Base-by-base conservation (phyloP, 441 rosid species). In the Populus tomentosa region DNA sequence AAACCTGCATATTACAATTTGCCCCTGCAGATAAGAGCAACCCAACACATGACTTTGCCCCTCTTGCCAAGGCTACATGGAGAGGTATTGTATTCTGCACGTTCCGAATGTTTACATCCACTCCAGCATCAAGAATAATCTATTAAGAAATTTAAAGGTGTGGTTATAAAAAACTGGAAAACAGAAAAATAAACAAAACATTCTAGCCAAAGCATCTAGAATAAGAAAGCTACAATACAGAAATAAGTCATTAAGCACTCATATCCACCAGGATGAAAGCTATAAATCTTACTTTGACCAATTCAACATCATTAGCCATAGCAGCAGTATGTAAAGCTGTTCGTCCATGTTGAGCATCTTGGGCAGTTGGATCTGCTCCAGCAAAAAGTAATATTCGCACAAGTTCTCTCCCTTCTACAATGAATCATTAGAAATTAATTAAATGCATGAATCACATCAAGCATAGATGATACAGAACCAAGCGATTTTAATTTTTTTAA, bases 51-150 rank as follows among this genome's bases (percentile, higher is more conserved):
- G 94, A 84, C 36, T 90, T 91, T 71, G 98, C 97, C 74, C 98
- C 99, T 83, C 97, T 90, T 67, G 95, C 97, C 87, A 97, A 86
- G 42, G 99, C 99, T 80, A 95, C 90, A 82, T 97, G 99, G 81
- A 97, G 97, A 67, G 98, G 98, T 81, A 90, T 93, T 46, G 95
- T 90, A 85, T 93, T 93, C 77, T 90, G 97, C 83, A 88, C 86
- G 80, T 94, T 95, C 76, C 92, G 91, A 74, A 94, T 90, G 85
- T 97, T 91, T 70, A 91, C 98, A 86, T 90, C 95, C 81, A 97
- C 99, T 83, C 98, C 99, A 84, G 97, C 95, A 83, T 92, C 93
- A 67, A 97, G 97, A 85, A 97, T 93, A 79, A 93, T 92, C 99
- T 97, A 79, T 74, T 74, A 40, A 79, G 79, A 69, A 86, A 75